phyloP scores from a whole-genome alignment of 148 eudicot genomes.

The Vaccinium darrowii region DNA sequence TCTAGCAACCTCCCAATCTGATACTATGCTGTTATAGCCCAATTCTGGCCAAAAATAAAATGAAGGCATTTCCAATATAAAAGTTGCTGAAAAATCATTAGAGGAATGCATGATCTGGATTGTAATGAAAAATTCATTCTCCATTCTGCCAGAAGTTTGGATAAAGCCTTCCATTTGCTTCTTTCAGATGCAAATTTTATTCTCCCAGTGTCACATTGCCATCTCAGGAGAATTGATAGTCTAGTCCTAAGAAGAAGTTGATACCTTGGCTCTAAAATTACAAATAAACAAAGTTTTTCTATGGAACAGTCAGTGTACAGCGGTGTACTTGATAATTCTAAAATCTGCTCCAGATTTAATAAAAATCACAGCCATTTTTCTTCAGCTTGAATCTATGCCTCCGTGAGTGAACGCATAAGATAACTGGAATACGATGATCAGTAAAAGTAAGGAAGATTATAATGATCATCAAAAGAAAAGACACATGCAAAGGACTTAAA shows the following conservation, averaged over 20 bases:
- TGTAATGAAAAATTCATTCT: background rate
- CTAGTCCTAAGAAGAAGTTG: background rate
- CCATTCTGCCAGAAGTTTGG: background rate
- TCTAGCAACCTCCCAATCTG: background rate
- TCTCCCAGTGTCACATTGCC: background rate
- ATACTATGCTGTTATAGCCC: background rate
- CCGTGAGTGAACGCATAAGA: background rate
- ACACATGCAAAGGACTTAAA: background rate
- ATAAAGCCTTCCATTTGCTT: background rate
- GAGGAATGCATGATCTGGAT: background rate
- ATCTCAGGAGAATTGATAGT: constrained; percentile 2
- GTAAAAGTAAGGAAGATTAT: background rate
- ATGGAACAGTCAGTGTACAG: background rate
- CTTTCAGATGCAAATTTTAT: background rate
- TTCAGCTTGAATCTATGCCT: background rate
- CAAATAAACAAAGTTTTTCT: background rate
- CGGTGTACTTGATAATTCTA: background rate
- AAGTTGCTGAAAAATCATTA: background rate
- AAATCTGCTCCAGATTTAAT: background rate
- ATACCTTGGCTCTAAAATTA: background rate
- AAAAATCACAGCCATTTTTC: background rate
- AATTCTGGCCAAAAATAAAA: background rate
- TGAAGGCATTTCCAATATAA: background rate
- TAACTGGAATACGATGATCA: background rate
- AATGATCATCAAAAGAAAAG: background rate